Percentiles rank a stretch among this genome's conserved stretches.
These are phyloP conservation scores for Diophrys appendiculata DNA, from an alignment of 73 alveolate species.

Conservation along the genomic window DNA sequence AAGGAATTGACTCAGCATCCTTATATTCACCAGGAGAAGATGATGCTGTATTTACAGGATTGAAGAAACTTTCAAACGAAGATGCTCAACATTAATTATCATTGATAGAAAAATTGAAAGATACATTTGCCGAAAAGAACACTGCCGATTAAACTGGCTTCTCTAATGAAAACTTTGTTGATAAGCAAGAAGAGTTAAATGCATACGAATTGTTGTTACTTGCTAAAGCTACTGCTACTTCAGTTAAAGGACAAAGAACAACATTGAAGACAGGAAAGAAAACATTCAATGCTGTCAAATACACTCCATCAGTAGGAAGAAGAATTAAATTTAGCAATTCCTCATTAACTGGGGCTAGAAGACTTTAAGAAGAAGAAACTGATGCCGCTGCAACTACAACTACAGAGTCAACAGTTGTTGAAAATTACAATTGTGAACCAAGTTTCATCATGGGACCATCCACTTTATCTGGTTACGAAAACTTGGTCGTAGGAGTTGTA, in stretches of 20 bases:
- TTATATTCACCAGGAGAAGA: not conserved
- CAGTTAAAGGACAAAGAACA: not conserved
- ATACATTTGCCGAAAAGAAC: too few species aligned
- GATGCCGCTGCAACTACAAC: not conserved
- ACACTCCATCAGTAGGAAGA: not conserved
- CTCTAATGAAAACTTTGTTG: too few species aligned
- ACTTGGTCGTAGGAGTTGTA: not conserved
- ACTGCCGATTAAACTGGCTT: too few species aligned
- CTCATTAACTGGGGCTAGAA: too few species aligned
- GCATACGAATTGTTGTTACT: too few species aligned
- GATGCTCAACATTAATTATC: too few species aligned
- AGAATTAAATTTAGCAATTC: too few species aligned
- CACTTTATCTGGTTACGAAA: not conserved
- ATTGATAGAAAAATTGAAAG: too few species aligned
- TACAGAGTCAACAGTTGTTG: not conserved
- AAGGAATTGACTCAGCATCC: not conserved
- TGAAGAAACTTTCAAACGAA: too few species aligned
- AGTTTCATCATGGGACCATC: not conserved
- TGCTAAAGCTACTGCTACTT: too few species aligned
- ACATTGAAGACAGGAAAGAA: not conserved
- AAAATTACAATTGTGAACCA: not conserved
- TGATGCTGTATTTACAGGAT: not conserved
- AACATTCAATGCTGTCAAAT: not conserved
- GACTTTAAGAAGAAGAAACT: not conserved
- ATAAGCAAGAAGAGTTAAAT: too few species aligned